A percentile compares a stretch with the other conserved stretches of the same genome.
Evolutionary conservation across 306 rosid genomes (phyloP).

Genomic region (Datisca glomerata): DNA sequence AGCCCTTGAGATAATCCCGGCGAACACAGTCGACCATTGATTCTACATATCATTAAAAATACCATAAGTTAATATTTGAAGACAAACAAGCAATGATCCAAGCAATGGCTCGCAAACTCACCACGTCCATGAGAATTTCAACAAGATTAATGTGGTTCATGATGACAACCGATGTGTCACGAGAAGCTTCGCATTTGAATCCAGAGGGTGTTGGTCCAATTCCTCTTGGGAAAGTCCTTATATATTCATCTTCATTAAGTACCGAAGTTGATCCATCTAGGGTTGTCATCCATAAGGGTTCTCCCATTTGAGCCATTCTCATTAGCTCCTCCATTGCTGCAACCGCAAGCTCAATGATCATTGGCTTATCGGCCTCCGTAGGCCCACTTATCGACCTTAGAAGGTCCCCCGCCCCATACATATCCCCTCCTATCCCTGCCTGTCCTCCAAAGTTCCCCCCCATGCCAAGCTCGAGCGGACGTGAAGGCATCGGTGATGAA

Average conservation of each 20-base stretch:
- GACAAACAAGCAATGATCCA: background rate
- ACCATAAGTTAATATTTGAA: no score
- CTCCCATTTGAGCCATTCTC: slow-evolving; percentile 84
- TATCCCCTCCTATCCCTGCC: slow-evolving; percentile 41
- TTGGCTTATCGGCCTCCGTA: slow-evolving; percentile 71
- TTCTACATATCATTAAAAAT: slow-evolving; percentile 27
- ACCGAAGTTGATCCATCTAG: slow-evolving; percentile 40
- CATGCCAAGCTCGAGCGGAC: slow-evolving; percentile 55
- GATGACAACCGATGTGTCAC: slow-evolving; percentile 73
- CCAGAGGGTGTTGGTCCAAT: slow-evolving; percentile 65
- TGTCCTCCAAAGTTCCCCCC: slow-evolving; percentile 63
- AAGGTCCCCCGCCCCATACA: slow-evolving; percentile 61
- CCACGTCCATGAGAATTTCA: slow-evolving; percentile 97
- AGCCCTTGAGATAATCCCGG: slow-evolving; percentile 90
- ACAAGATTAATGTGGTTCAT: slow-evolving; percentile 86
- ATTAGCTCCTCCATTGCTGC: slow-evolving; percentile 87
- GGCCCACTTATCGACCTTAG: slow-evolving; percentile 58
- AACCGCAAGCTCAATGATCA: slow-evolving; percentile 87
- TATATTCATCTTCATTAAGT: slow-evolving; percentile 74
- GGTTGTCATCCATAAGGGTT: slow-evolving; percentile 82
- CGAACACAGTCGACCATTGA: slow-evolving; percentile 82
- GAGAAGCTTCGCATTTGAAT: slow-evolving; percentile 65
- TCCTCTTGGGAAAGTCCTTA: slow-evolving; percentile 68
- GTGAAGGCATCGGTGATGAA: slow-evolving; percentile 53
- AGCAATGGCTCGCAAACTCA: background rate